Base-by-base conservation (phyloP, 2,329 filamentous ascomycete species). In the Ascochyta rabiei region DNA sequence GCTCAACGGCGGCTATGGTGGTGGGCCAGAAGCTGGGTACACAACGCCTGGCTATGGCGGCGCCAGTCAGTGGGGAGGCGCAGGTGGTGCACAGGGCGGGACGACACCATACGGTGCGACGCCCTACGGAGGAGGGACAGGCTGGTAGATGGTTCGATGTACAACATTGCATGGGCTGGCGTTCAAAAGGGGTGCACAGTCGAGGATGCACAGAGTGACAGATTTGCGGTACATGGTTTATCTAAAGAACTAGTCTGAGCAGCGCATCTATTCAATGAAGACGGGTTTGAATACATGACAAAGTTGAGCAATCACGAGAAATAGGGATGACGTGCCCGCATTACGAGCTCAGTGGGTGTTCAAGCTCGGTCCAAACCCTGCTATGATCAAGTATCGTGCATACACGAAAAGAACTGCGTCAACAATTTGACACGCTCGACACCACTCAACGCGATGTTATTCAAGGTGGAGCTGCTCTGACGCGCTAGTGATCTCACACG, bases 1-100 rank as follows among this genome's bases (percentile, higher is more conserved):
- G 58, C 57, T 75, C 51, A 76, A 76, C 38, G 74, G 72, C 30
- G 75, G 61, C 12, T 77, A 84, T 48, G 81, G 80, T 23, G 86
- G 85, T 78, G 81, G 84, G 60, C 83, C 84, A 38, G 83, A 86
- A 54, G 75, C 75, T 33, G 89, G 88, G 31, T 90, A 85, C 70
- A 87, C 85, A 9, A 90, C 89, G 8, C 86, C 89, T 66, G 86
- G 81, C 21, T 70, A 70, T 39, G 69, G 81, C 76, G 66, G 67
- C 21, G 79, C 83, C 57, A 89, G 84, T 68, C 79, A 84, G 16
- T 93, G 89, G 84, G 88, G 88, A 16, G 85, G 77, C 8, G 59
- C 58, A 33, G 64, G 57, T n/a, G 60, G 50, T 42, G 61, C 53
- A 12, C 64, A 62, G 28, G 78, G 77, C 18, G 76, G 68, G 21